Percentiles rank a stretch among this genome's conserved stretches.
phyloP scores from a whole-genome alignment of 2,329 filamentous ascomycete species.

The Neopestalotiopsis clavispora region DNA sequence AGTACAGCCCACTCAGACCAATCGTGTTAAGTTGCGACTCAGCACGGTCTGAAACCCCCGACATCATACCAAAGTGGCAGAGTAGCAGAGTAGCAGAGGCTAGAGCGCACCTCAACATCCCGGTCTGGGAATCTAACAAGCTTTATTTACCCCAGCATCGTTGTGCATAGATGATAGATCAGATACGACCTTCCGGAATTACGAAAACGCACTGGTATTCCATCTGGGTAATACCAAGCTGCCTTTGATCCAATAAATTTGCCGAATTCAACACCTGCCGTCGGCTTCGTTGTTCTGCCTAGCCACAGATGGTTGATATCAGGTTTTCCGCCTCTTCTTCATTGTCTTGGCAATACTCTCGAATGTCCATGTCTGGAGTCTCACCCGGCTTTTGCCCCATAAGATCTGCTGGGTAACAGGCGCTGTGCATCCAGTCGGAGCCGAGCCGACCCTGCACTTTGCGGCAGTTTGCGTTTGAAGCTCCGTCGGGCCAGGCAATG shows the following conservation, averaged over 20 bases:
- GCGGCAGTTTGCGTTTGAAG: slow-evolving; percentile 12
- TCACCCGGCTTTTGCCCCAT: neutral
- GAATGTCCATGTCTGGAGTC: neutral
- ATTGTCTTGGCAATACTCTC: neutral
- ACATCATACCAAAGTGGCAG: neutral
- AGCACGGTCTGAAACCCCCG: neutral
- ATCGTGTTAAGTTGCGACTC: neutral
- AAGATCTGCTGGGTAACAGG: slow-evolving; percentile 9
- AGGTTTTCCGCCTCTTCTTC: neutral
- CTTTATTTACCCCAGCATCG: neutral
- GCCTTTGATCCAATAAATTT: neutral
- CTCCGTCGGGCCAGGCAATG: neutral
- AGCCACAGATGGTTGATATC: neutral
- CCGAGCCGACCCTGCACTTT: slow-evolving; percentile 1
- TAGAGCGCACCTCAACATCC: neutral
- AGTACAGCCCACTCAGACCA: neutral
- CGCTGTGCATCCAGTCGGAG: slow-evolving; percentile 1
- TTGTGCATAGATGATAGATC: slow-evolving; percentile 24
- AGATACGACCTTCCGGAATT: slow-evolving; percentile 11
- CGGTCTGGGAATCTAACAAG: slow-evolving; percentile 1
- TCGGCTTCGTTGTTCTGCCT: neutral
- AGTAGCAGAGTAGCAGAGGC: neutral
- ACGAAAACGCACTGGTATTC: neutral
- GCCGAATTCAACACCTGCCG: neutral
- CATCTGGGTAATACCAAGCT: slow-evolving; percentile 1